Evolutionary conservation across 2,329 filamentous ascomycete genomes (phyloP), one percentile per base, ranked within the genome.

Genomic region (Sporothrix pseudoabietina): DNA sequence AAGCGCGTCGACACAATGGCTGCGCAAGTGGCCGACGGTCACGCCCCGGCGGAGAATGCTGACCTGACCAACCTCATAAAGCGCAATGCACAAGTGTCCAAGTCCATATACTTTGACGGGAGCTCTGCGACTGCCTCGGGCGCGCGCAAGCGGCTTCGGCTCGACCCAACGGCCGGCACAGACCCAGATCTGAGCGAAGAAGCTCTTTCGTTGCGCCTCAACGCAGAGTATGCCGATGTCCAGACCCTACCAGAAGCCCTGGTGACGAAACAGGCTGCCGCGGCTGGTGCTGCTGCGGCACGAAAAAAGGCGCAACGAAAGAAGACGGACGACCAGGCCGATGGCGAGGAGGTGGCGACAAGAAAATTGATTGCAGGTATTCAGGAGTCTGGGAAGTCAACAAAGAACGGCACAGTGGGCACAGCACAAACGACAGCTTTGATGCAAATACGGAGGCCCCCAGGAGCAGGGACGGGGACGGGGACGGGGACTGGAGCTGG

Each of bases 211-310:
- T 82, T 86, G 71, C 88, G 91, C 66, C 89, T 92, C 79, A 86
- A 86, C 71, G 85, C 85, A 78, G 94, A 98, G 83, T 98, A 97
- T 82, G 88, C 90, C 77, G 85, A 90, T 78, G 91, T 96, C 30
- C 89, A 90, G 79, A 91, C 92, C 75, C 86, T 98, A 3, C 94
- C 94, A 6, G 88, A 91, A 30, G 89, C 89, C 1, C 86, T 98
- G 26, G 92, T 92, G 49, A 91, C 92, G 30, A 96, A 94, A 80
- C 91, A 94, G 81, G 91, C 92, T 16, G 88, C 85, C 2, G 84
- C 85, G 4, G 83, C 88, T n/a, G 87, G 86, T 9, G 86, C 88
- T 81, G 88, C 90, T 0, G 75, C 71, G 0, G 69, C 72, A 77
- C 73, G 75, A 35, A 84, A 86, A 49, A 89, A 88, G 80, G 81